phyloP scores from a whole-genome alignment of 805 yeast species.

The Tetrapisispora fleetii region DNA sequence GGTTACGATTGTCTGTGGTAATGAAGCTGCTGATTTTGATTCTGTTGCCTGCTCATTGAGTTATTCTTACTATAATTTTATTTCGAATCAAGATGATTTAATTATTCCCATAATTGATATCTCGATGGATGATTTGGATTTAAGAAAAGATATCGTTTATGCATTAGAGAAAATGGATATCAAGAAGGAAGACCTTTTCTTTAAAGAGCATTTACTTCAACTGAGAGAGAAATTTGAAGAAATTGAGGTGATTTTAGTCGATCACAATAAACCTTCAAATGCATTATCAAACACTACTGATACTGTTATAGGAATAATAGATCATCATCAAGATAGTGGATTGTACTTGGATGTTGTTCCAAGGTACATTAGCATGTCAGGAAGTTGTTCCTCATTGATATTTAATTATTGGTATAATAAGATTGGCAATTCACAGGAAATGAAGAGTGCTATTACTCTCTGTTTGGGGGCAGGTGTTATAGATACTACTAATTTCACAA shows the following conservation, averaged over 20 bases:
- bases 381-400: constrained; percentile 75
- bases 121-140: constrained; percentile 48
- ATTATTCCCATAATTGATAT: constrained; percentile 72
- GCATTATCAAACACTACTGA: constrained; percentile 25
- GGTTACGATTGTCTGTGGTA: constrained; percentile 36
- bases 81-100: constrained; percentile 21
- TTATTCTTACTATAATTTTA: constrained; percentile 46
- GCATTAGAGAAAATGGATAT: constrained; percentile 43
- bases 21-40: constrained; percentile 84
- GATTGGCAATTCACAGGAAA: constrained; percentile 7
- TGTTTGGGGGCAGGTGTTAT: constrained; percentile 59
- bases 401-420: constrained; percentile 45
- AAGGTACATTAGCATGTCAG: constrained; percentile 48
- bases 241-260: constrained; percentile 56
- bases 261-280: constrained; percentile 66
- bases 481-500: constrained; percentile 63
- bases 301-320: constrained; percentile 54
- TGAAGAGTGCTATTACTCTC: constrained; percentile 35
- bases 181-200: constrained; percentile 42
- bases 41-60: constrained; percentile 71
- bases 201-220: constrained; percentile 52
- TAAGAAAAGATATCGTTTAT: constrained; percentile 62
- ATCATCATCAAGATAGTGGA: constrained; percentile 76
- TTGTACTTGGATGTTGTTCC: constrained; percentile 45
- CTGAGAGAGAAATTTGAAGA: constrained; percentile 5